phyloP scores from a whole-genome alignment of 495 filamentous ascomycete genomes.

The Tuber microsphaerosporum region DNA sequence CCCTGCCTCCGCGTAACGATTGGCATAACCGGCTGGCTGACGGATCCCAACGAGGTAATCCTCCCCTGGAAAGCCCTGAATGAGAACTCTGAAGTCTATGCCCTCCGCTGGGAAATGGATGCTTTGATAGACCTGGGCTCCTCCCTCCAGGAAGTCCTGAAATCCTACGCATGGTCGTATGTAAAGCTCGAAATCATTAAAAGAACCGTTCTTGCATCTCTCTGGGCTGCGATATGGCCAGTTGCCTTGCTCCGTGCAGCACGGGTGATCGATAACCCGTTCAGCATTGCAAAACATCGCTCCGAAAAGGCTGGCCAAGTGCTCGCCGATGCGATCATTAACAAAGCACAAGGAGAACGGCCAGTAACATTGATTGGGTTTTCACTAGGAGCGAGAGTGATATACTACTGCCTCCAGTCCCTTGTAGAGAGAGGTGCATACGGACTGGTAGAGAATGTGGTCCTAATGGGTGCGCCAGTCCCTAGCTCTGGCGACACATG shows the following conservation, averaged over 20 bases:
- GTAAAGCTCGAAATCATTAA: constrained; percentile 71
- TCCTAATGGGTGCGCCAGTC: constrained; percentile 74
- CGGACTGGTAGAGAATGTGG: constrained; percentile 75
- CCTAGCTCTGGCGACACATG: constrained; percentile 45
- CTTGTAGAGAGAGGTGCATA: constrained; percentile 73
- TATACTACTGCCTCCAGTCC: constrained; percentile 70
- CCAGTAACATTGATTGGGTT: constrained; percentile 84
- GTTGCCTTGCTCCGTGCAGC: constrained; percentile 68
- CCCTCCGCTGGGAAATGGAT: constrained; percentile 75
- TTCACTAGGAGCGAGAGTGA: constrained; percentile 80
- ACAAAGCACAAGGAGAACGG: constrained; percentile 79
- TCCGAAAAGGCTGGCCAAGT: constrained; percentile 81
- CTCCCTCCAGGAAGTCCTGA: constrained; percentile 65
- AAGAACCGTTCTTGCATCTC: constrained; percentile 65
- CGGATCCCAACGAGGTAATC: constrained; percentile 59
- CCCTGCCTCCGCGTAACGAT: constrained; percentile 70
- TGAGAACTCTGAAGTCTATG: constrained; percentile 66
- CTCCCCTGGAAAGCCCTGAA: constrained; percentile 71
- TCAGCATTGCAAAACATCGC: constrained; percentile 70
- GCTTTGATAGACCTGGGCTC: constrained; percentile 68
- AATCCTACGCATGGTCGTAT: constrained; percentile 66
- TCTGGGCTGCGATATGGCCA: constrained; percentile 69
- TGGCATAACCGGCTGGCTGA: constrained; percentile 75
- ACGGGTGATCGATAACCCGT: constrained; percentile 81
- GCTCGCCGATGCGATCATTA: constrained; percentile 81